Evolutionary conservation across 2,329 filamentous ascomycete species (phyloP).

Genomic region (Aphanocladium album): DNA sequence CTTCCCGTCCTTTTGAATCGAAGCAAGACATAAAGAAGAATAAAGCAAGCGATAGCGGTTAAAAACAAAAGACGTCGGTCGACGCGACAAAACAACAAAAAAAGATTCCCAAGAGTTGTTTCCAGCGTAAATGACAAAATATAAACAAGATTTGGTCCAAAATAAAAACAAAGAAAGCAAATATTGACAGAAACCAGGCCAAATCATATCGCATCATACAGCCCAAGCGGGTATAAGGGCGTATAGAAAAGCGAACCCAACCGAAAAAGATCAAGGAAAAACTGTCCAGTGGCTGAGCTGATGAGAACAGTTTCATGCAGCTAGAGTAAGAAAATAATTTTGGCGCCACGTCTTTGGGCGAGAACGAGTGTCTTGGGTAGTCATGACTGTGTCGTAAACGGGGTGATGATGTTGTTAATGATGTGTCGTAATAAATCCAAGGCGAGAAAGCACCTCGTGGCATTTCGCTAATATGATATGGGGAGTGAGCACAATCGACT

Average conservation of each 20-base stretch:
- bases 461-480: neutral
- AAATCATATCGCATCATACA: slow-evolving; percentile 12
- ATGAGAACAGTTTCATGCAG: slow-evolving; percentile 7
- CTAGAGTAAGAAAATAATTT: neutral
- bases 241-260: neutral
- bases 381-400: slow-evolving; percentile 12
- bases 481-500: slow-evolving; percentile 12
- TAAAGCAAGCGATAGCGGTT: neutral
- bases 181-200: slow-evolving; percentile 2
- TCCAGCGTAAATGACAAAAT: neutral
- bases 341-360: slow-evolving; percentile 3
- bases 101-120: too few species aligned
- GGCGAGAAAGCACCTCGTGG: neutral
- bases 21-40: neutral
- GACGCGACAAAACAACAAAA: neutral
- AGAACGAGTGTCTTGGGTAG: slow-evolving; percentile 6
- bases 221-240: slow-evolving; percentile 11
- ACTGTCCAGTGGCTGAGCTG: slow-evolving; percentile 10
- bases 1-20: neutral
- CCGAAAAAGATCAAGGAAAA: neutral
- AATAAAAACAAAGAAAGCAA: neutral
- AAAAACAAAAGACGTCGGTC: too few species aligned
- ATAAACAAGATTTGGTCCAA: neutral
- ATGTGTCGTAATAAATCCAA: neutral
- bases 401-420: neutral